These are phyloP conservation scores for Xanthoconium stramineum DNA, from an alignment of 768 basidiomycete species.

Conservation along the genomic window DNA sequence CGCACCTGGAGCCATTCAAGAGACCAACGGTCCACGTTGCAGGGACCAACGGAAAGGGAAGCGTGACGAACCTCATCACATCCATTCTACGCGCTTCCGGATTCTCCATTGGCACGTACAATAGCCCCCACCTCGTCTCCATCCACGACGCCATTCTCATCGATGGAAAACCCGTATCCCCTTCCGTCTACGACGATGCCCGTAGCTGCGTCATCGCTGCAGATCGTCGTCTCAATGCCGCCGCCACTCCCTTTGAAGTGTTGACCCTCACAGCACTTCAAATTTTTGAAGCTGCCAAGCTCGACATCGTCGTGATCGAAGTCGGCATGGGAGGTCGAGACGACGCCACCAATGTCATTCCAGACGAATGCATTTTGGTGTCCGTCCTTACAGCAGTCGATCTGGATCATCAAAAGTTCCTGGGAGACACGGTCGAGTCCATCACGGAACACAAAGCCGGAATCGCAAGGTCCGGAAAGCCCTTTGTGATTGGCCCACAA, in stretches of 20 bases:
- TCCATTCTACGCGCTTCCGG: constrained; percentile 63
- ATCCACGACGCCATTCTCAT: constrained; percentile 75
- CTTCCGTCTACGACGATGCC: constrained; percentile 44
- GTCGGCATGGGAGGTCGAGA: constrained; percentile 92
- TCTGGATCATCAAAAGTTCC: constrained; percentile 88
- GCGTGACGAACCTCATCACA: constrained; percentile 78
- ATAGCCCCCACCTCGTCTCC: constrained; percentile 85
- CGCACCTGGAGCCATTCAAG: constrained; percentile 55
- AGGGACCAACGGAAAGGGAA: constrained; percentile 98
- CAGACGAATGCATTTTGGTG: constrained; percentile 62
- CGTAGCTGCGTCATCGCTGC: constrained; percentile 47
- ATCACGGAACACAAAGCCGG: constrained; percentile 84
- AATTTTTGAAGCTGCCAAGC: constrained; percentile 63
- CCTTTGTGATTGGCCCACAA: constrained; percentile 69
- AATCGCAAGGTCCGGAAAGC: constrained; percentile 62
- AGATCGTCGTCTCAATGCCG: constrained; percentile 41
- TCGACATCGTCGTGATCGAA: constrained; percentile 86
- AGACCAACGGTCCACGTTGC: constrained; percentile 88
- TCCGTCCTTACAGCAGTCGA: constrained; percentile 87
- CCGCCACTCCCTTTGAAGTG: constrained; percentile 77
- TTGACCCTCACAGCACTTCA: constrained; percentile 78
- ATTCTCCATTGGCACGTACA: constrained; percentile 77
- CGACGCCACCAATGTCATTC: constrained; percentile 92
- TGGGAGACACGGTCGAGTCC: constrained; percentile 69
- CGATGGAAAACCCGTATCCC: constrained; percentile 50